phyloP scores from a whole-genome alignment of 176 grass and related monocot genomes.

The Thalia dealbata region DNA sequence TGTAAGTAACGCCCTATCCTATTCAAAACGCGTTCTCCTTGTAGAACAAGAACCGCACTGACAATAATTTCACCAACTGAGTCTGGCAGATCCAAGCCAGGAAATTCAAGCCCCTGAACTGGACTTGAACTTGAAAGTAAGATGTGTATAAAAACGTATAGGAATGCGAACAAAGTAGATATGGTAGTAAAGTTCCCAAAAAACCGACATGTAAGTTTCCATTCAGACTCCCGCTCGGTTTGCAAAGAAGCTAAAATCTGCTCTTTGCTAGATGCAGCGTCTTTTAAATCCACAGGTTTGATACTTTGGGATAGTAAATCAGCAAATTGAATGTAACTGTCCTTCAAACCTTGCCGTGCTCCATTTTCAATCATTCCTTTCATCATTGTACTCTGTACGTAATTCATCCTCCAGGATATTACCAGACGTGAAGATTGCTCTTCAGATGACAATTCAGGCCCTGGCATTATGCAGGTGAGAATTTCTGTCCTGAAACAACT shows the following conservation, averaged over 20 bases:
- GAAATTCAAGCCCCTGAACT: constrained; percentile 85
- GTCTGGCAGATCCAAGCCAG: constrained; percentile 82
- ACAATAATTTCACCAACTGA: constrained; percentile 84
- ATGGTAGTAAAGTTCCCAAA: constrained; percentile 82
- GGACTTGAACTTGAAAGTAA: constrained; percentile 51
- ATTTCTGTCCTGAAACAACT: constrained; percentile 64
- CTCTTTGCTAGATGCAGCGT: constrained; percentile 33
- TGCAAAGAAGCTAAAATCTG: constrained; percentile 55
- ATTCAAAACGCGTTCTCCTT: constrained; percentile 67
- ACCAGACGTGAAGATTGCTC: constrained; percentile 49
- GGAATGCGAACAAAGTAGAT: constrained; percentile 44
- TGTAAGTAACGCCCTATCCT: constrained; percentile 66
- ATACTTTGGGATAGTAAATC: constrained; percentile 45
- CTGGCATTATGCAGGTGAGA: constrained; percentile 60
- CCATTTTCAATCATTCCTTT: constrained; percentile 89
- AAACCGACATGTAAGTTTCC: constrained; percentile 61
- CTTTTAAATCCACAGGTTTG: constrained; percentile 60
- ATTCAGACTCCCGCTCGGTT: constrained; percentile 51
- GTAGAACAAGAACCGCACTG: constrained; percentile 76
- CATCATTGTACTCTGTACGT: constrained; percentile 96
- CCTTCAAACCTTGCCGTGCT: constrained; percentile 73
- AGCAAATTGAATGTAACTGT: constrained; percentile 58
- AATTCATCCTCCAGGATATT: constrained; percentile 76
- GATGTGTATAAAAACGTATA: constrained; percentile 71
- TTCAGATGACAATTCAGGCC: constrained; percentile 49